Conservation (phyloP, 306 rosid species). For the Gleditsia sinensis region DNA sequence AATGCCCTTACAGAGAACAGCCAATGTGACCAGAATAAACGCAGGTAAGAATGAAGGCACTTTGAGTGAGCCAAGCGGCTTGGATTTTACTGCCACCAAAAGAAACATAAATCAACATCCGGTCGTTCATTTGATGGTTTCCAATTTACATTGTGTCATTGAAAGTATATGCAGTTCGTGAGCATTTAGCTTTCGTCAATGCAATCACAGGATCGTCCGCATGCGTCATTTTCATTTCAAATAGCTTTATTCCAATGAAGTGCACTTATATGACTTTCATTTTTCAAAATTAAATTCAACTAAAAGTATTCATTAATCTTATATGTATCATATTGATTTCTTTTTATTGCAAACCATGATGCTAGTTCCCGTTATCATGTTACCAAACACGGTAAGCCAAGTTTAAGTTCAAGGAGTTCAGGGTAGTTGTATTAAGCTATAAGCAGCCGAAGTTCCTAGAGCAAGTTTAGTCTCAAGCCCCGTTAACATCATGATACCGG, state of each 20-base stretch:
- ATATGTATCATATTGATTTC: not conserved
- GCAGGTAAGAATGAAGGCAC: too few species aligned
- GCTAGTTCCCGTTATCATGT: not conserved
- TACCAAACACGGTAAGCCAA: not conserved
- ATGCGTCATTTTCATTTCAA: not conserved
- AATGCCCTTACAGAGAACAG: too few species aligned
- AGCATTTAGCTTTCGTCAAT: not conserved
- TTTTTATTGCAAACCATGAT: not conserved
- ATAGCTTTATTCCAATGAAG: not conserved
- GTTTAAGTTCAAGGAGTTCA: not conserved
- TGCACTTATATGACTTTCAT: not conserved
- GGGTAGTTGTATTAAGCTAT: not conserved
- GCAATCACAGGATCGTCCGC: not conserved
- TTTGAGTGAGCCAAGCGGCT: too few species aligned
- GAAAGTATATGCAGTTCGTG: too few species aligned
- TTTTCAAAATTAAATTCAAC: not conserved
- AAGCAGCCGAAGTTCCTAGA: not conserved
- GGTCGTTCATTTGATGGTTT: not conserved
- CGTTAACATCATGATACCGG: not conserved
- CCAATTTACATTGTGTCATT: not conserved
- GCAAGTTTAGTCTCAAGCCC: not conserved
- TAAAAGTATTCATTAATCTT: not conserved
- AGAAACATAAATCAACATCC: not conserved
- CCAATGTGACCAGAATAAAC: too few species aligned
- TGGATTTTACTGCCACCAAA: too few species aligned